Evolutionary conservation across 495 filamentous ascomycete genomes (phyloP), one percentile per base, ranked within the genome.

Genomic region (Neurospora cerealis): DNA sequence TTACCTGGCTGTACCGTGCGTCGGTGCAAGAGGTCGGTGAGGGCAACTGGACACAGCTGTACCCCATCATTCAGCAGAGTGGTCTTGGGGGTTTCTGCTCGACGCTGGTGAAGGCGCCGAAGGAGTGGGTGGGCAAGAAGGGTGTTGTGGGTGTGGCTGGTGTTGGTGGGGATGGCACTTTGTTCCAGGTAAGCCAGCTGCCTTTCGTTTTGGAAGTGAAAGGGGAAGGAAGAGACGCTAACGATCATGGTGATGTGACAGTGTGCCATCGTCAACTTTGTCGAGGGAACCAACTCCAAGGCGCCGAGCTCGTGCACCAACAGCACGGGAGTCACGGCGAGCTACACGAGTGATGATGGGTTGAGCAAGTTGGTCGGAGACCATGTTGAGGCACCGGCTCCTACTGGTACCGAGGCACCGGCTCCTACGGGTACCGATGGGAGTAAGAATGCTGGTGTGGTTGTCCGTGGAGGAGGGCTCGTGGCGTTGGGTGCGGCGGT

Each of bases 241-340:
- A 69, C 36, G 24, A 36, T 19, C 39, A 36, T n/a, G 1, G 13
- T 37, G 37, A 5, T 41, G 4, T 42, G 15, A 15, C 60, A 88
- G 87, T 89, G 87, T 71, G 80, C 85, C 28, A 81, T 83, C 36
- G 84, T 88, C 74, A 83, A 84, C 75, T 87, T 88, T 73, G 83
- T 88, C 42, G 74, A 79, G 19, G 87, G 87, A 36, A 76, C 74
- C 41, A 76, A 69, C 69, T 54, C 74, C 0, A 32, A 74, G 0
- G 74, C 75, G 1, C 74, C 74, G 10, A 74, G 74, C 13, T 3
- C 70, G 10, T 89, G 87, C 79, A 81, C 69, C 44, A 89, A 89
- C 71, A 81, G 69, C n/a, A 83, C 80, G 28, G 72, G 77, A 11
- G 75, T 87, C 36, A 81, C 79, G 19, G 80, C 76, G 1, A 39